phyloP scores from a whole-genome alignment of 169 alveolate genomes.

The Haemoproteus tartakovskyi region DNA sequence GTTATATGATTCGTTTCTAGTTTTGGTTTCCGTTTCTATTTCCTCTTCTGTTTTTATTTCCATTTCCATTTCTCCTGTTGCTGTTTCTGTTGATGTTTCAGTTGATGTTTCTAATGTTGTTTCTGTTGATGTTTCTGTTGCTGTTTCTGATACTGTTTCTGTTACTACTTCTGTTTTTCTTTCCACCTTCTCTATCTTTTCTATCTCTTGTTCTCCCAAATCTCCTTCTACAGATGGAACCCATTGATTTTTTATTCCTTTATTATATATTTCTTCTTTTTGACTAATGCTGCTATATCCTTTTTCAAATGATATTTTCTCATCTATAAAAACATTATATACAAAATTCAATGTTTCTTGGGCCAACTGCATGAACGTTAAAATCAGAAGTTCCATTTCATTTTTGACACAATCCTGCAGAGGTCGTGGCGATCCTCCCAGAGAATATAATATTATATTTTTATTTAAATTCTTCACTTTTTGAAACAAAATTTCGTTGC shows the following conservation, averaged over 20 bases:
- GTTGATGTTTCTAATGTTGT: not conserved
- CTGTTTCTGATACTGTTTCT: too few relatives aligned
- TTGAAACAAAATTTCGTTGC: not conserved
- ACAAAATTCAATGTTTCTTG: constrained; percentile 16
- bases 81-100: not conserved
- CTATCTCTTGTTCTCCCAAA: too few relatives aligned
- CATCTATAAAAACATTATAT: not conserved
- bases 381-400: constrained; percentile 3
- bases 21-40: too few relatives aligned
- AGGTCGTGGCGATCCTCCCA: too few relatives aligned
- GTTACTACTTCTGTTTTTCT: too few relatives aligned
- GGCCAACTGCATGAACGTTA: not conserved
- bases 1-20: too few relatives aligned
- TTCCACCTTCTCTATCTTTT: too few relatives aligned
- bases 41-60: not conserved
- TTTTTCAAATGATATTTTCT: not conserved
- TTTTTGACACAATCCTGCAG: not conserved
- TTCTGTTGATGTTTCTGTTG: not conserved
- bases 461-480: constrained; percentile 9
- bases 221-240: too few relatives aligned
- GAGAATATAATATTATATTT: constrained; percentile 34
- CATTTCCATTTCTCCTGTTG: not conserved
- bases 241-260: too few relatives aligned
- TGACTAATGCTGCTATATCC: not conserved
- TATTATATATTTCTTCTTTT: constrained; percentile 5